A percentile compares a stretch with the other conserved stretches of the same genome.
Evolutionary conservation across 2,329 filamentous ascomycete genomes (phyloP).

Genomic region (Hymenoscyphus linearis): DNA sequence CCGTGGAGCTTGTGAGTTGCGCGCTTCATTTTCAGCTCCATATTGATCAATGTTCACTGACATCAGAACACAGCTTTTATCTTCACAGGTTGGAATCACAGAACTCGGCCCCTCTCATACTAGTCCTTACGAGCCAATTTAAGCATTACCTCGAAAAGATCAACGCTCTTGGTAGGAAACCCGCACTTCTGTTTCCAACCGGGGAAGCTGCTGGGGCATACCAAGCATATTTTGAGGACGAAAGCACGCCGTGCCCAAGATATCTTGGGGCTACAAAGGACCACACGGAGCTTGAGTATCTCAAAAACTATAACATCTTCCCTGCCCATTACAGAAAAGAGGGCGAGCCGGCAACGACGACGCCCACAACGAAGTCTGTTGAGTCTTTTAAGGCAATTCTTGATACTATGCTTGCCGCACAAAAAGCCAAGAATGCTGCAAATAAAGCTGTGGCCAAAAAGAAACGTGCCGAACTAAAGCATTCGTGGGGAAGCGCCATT

Average conservation of each 20-base stretch:
- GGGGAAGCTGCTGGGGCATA: slow-evolving; percentile 46
- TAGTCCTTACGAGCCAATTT: slow-evolving; percentile 65
- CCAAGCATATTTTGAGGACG: slow-evolving; percentile 53
- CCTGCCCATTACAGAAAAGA: slow-evolving; percentile 23
- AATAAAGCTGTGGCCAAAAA: slow-evolving; percentile 46
- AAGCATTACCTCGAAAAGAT: slow-evolving; percentile 58
- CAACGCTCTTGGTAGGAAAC: slow-evolving; percentile 48
- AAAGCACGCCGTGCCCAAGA: slow-evolving; percentile 57
- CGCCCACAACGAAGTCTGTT: slow-evolving; percentile 35
- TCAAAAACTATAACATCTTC: slow-evolving; percentile 30
- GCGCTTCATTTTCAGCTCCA: not conserved
- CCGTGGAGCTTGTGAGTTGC: slow-evolving; percentile 70
- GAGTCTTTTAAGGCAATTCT: slow-evolving; percentile 51
- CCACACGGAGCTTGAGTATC: slow-evolving; percentile 29
- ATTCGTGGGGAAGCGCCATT: slow-evolving; percentile 49
- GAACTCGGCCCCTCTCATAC: slow-evolving; percentile 50
- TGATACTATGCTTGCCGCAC: slow-evolving; percentile 43
- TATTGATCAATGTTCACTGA: not conserved
- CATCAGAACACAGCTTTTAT: slow-evolving; percentile 52
- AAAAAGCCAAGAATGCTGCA: slow-evolving; percentile 39
- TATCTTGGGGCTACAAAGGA: slow-evolving; percentile 62
- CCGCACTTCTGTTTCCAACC: slow-evolving; percentile 52
- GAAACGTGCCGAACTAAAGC: slow-evolving; percentile 44
- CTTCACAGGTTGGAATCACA: slow-evolving; percentile 47
- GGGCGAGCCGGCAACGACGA: slow-evolving; percentile 22